Evolutionary conservation across 2,329 filamentous ascomycete species (phyloP), one percentile per base, ranked within the genome.

Genomic region (Verticillium dahliae): DNA sequence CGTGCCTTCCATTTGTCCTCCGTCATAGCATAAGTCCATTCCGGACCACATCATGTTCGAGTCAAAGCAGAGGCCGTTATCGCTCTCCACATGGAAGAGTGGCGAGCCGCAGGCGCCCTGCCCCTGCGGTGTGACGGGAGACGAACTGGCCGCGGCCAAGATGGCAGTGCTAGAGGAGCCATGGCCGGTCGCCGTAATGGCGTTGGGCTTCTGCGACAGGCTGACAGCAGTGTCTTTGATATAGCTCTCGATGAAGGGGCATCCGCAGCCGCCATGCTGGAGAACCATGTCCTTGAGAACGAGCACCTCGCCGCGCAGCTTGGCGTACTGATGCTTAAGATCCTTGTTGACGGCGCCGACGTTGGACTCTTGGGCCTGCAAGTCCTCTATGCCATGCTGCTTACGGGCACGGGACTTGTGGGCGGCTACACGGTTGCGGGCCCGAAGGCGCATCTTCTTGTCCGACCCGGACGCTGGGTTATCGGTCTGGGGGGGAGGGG

Each of bases 321-420:
- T 3, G 0, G 64, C 9, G 1, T 62, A 61, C 38, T 65, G 62
- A 9, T 37, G 35, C 27, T 50, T 50, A 11, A 65, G 57, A 18
- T n/a, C 56, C 54, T 57, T 38, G 62, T 65, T 60, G 7, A 65
- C 45, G 15, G 50, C 37, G 5, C 61, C 64, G 3, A 39, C 75
- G n/a, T 62, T 52, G 1, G 56, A 54, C 35, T 65, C 64, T 18
- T 64, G 62, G 4, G 59, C 60, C 22, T 65, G 64, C 50, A 65
- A 57, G 56, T 61, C 61, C 10, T 58, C 55, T 39, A 65, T 62
- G 3, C 64, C 59, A 57, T 62, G 62, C 35, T 65, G 64, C 57
- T 65, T 65, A 31, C 64, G 63, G 14, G 61, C 31, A 3, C 64
- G 59, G 57, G 62, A 65, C 57, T 65, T 65, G n/a, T 65, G 61